These are phyloP conservation scores for Colletotrichum spaethianum DNA, from an alignment of 2,329 filamentous ascomycete genomes.

Conservation along the genomic window DNA sequence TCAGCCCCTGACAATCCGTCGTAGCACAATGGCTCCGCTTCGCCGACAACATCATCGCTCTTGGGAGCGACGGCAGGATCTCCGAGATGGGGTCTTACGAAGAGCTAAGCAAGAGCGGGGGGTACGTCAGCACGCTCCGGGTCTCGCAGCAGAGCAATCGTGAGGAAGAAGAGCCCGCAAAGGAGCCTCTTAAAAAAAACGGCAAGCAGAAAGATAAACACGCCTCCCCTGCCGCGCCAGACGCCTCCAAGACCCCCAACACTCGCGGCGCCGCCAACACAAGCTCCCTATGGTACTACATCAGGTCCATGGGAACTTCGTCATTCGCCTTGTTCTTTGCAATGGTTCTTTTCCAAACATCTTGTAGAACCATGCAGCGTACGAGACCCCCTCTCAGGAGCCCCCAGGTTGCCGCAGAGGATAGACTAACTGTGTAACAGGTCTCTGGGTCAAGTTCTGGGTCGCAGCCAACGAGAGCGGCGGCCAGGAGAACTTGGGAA, in stretches of 20 bases:
- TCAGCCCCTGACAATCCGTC: background rate
- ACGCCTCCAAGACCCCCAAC: background rate
- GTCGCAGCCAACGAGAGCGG: conserved; percentile 23
- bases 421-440: background rate
- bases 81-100: conserved; percentile 12
- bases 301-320: conserved; percentile 19
- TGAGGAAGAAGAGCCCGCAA: background rate
- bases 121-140: conserved; percentile 20
- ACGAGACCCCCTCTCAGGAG: background rate
- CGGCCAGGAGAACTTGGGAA: background rate
- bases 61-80: conserved; percentile 16
- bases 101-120: conserved; percentile 14
- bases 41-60: conserved; percentile 22
- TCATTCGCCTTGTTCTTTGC: conserved; percentile 15
- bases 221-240: background rate
- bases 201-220: background rate
- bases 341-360: conserved; percentile 18
- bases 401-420: no score
- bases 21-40: conserved; percentile 25
- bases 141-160: background rate
- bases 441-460: conserved; percentile 35
- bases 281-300: conserved; percentile 22
- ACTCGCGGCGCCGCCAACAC: conserved; percentile 9
- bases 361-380: conserved; percentile 30
- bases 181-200: background rate